Percentiles rank a stretch among this genome's conserved stretches.
Evolutionary conservation across 2,329 filamentous ascomycete species (phyloP).

Genomic region (Xylaria sp.): DNA sequence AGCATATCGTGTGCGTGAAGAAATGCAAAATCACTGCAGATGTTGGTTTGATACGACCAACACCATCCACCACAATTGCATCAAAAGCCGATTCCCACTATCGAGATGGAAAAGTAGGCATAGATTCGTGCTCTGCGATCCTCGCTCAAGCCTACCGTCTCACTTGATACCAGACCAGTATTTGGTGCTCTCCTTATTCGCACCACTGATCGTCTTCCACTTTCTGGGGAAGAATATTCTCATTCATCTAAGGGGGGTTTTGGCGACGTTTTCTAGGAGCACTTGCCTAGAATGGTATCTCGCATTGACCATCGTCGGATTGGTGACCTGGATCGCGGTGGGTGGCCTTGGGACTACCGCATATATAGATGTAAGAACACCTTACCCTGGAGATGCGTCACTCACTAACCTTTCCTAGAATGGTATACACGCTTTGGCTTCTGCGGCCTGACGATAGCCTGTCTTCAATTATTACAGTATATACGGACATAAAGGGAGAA

Average conservation of each 20-base stretch:
- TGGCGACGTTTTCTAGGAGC: background rate
- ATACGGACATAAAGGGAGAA: background rate
- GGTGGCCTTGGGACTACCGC: slow-evolving; percentile 10
- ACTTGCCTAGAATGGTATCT: slow-evolving; percentile 24
- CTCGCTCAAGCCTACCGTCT: background rate
- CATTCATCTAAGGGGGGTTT: background rate
- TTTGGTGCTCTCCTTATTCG: slow-evolving; percentile 13
- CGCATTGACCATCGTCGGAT: slow-evolving; percentile 34
- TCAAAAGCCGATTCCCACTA: background rate
- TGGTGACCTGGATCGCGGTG: slow-evolving; percentile 39
- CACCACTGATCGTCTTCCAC: slow-evolving; percentile 4
- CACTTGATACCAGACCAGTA: background rate
- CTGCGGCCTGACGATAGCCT: background rate
- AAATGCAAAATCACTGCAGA: background rate
- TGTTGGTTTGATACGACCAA: slow-evolving; percentile 5
- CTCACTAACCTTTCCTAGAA: slow-evolving; percentile 15
- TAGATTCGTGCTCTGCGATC: background rate
- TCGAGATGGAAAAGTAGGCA: background rate
- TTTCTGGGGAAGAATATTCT: background rate
- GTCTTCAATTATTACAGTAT: background rate
- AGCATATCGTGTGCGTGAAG: background rate
- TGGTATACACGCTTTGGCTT: slow-evolving; percentile 1
- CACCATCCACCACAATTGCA: background rate
- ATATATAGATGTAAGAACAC: slow-evolving; percentile 19
- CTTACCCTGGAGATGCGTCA: background rate